phyloP scores from a whole-genome alignment of 2,329 filamentous ascomycete genomes.

The Exophiala viscosa region DNA sequence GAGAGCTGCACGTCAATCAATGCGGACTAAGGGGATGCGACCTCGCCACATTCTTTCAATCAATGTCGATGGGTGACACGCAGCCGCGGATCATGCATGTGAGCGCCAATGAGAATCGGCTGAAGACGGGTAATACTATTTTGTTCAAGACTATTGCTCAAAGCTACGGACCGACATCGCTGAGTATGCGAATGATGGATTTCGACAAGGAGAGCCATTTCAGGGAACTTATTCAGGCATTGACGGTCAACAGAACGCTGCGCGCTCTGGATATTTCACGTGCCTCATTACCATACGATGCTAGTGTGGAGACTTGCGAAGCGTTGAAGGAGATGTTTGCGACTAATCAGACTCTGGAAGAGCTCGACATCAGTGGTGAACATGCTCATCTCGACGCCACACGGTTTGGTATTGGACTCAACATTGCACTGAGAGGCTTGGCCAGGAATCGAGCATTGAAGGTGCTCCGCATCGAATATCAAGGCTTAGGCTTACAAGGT shows the following conservation, averaged over 20 bases:
- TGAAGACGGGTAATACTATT: slow-evolving; percentile 42
- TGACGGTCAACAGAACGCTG: slow-evolving; percentile 61
- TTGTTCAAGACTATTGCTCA: slow-evolving; percentile 46
- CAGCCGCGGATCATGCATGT: slow-evolving; percentile 59
- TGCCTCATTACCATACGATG: slow-evolving; percentile 65
- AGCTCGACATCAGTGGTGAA: slow-evolving; percentile 68
- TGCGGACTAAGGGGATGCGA: slow-evolving; percentile 63
- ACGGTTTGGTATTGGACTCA: slow-evolving; percentile 65
- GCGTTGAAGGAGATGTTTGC: slow-evolving; percentile 62
- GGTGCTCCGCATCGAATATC: slow-evolving; percentile 62
- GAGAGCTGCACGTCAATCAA: slow-evolving; percentile 62
- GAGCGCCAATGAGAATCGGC: slow-evolving; percentile 60
- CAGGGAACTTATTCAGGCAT: slow-evolving; percentile 58
- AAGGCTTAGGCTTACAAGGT: slow-evolving; percentile 66
- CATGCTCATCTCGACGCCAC: slow-evolving; percentile 68
- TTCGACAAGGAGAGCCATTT: slow-evolving; percentile 65
- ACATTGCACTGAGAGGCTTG: slow-evolving; percentile 61
- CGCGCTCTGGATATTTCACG: slow-evolving; percentile 66
- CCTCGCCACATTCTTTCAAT: slow-evolving; percentile 61
- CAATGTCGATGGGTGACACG: slow-evolving; percentile 53
- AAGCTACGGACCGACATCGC: slow-evolving; percentile 57
- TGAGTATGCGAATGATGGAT: slow-evolving; percentile 66
- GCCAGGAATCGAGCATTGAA: slow-evolving; percentile 61
- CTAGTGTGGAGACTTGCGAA: slow-evolving; percentile 63
- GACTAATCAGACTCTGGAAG: slow-evolving; percentile 62